phyloP scores from a whole-genome alignment of 1,139 yeast genomes.

The Zygosaccharomyces pseudobailii region DNA sequence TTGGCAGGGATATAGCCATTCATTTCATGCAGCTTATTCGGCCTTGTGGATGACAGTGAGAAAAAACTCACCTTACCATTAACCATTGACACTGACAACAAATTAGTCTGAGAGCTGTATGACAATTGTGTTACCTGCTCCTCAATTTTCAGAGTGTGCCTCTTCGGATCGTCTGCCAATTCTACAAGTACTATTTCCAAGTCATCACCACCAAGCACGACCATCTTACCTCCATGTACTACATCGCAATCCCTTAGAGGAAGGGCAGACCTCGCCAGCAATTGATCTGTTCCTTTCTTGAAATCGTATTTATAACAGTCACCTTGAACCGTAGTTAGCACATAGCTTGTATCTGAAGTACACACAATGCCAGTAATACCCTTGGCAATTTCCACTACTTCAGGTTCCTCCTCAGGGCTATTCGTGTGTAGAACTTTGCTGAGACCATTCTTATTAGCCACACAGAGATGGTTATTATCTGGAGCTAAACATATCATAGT shows the following conservation, averaged over 20 bases:
- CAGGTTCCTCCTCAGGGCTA: constrained; percentile 32
- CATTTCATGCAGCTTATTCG: constrained; percentile 41
- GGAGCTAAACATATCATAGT: constrained; percentile 23
- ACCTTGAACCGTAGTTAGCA: constrained; percentile 28
- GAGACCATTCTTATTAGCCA: constrained; percentile 29
- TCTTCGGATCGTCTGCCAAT: constrained; percentile 38
- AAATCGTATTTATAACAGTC: constrained; percentile 23
- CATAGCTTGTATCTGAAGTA: constrained; percentile 15
- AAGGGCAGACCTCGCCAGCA: constrained; percentile 39
- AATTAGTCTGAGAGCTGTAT: constrained; percentile 56
- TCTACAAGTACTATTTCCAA: constrained; percentile 55
- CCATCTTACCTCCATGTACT: constrained; percentile 65
- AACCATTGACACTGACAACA: constrained; percentile 57
- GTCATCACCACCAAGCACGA: constrained; percentile 76
- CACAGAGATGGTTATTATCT: constrained; percentile 24
- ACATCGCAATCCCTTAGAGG: constrained; percentile 64
- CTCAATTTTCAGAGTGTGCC: constrained; percentile 37
- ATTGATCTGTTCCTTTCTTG: constrained; percentile 12
- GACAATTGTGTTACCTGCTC: constrained; percentile 60
- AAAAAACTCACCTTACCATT: constrained; percentile 66
- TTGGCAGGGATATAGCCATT: constrained; percentile 37
- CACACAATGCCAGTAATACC: constrained; percentile 21
- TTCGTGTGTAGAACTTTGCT: constrained; percentile 24
- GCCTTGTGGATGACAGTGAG: constrained; percentile 47
- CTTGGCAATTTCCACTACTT: constrained; percentile 25